Evolutionary conservation across 148 eudicot species (phyloP), one percentile per base, ranked within the genome.

Genomic region (Fallopia convolvulus): DNA sequence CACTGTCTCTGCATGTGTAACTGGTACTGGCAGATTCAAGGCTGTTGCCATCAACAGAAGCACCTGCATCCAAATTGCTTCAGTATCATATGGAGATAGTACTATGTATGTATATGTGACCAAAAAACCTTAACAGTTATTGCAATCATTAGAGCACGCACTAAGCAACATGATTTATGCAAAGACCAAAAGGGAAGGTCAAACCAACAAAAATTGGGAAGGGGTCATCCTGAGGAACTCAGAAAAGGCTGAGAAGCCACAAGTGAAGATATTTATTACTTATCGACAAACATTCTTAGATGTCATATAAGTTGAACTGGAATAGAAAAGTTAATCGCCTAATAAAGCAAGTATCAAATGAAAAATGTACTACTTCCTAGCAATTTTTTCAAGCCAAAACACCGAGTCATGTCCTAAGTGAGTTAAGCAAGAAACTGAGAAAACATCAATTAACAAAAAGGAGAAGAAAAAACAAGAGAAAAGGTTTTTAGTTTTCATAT

Each of bases 11-110:
- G 89, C 14, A 75, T 81, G 63, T 21, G 88, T 70, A 36, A 80
- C 77, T 18, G 89, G 80, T 53, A 86, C 75, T 65, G 84, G 91
- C 77, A 80, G 50, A 78, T 90, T 89, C 79, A 94, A 81, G 60
- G 98, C 98, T 80, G 94, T 92, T 70, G 95, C 97, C 98, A 94
- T 94, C 84, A 94, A 77, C 83, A 94, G 79, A 26, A 93, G 74
- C 74, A 93, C 94, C 98, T 93, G 91, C 86, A 82, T 30, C 65
- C 42, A 53, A 13, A 60, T 61, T 36, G 40, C 20, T 74, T 49
- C 50, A 77, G 48, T 47, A 21, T 18, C 50, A 46, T 58, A 30
- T 48, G 50, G 30, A 63, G 4, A 26, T 30, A 63, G 30, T 63
- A 30, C 30, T 63, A 23, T 58, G 21, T 58, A 58, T 23, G 65